Evolutionary conservation across 495 filamentous ascomycete genomes (phyloP), one percentile per base, ranked within the genome.

Genomic region (Hypoxylon rickii): DNA sequence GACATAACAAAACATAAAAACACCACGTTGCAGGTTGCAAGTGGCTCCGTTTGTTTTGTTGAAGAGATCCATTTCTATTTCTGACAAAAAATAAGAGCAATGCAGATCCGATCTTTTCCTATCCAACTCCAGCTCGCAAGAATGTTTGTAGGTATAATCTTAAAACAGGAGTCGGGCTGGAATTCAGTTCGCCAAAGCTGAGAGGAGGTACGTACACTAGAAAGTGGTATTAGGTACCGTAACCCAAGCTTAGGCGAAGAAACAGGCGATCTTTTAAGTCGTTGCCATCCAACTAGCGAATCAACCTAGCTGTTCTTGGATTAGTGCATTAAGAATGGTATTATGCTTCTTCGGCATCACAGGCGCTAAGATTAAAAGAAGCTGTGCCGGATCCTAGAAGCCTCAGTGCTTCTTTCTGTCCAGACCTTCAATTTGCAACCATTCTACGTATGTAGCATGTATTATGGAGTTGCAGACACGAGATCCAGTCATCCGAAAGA

Each of bases 251-350:
- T 45, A 61, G 58, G 31, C 58, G 52, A 55, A 43, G 58, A 61
- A 56, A 61, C 58, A 61, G 58, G 51, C 42, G 46, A 61, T 55
- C 50, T 53, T 50, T 50, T 33, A 57, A 56, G 52, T 44, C 52
- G 44, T 53, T 62, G 48, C 58, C 48, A 64, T 46, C 44, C 44
- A 45, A 53, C 55, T 58, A 58, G 20, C 22, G 53, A 55, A 51
- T 58, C 36, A 29, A 29, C 61, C 40, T 59, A 38, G 44, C 54
- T 33, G 8, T 22, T 46, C 51, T 11, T 11, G 61, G 61, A 29
- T 51, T 64, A 64, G 55, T 59, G 61, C 61, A 64, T 64, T 58
- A 44, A 64, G 43, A 47, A 58, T 51, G 51, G 55, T 34, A 64
- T 60, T 59, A 44, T 59, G 36, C 46, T 37, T 54, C 56, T 10